Conservation (phyloP, 2,329 filamentous ascomycete genomes). For the Acrocalymma vagum region DNA sequence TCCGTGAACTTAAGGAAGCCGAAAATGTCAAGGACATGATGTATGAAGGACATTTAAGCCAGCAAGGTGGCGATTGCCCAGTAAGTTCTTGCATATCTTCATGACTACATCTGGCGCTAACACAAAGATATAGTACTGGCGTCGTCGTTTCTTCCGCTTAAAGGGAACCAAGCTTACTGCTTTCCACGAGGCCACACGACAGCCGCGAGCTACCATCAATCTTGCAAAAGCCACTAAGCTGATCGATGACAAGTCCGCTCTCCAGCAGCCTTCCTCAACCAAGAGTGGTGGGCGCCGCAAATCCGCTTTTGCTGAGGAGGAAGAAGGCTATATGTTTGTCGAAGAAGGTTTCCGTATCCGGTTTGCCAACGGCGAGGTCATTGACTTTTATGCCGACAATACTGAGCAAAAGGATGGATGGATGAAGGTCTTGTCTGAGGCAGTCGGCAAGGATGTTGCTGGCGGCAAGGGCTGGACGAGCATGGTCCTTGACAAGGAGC, state of each 20-base stretch:
- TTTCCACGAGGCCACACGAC: conserved; percentile 93
- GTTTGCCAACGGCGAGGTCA: conserved; percentile 97
- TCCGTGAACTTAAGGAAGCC: conserved; percentile 90
- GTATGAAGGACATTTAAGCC: conserved; percentile 90
- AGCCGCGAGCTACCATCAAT: conserved; percentile 97
- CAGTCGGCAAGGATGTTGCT: conserved; percentile 65
- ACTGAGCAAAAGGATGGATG: conserved; percentile 88
- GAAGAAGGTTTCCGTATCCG: conserved; percentile 99
- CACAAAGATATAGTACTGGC: conserved; percentile 82
- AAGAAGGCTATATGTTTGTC: conserved; percentile 99
- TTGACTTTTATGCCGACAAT: conserved; percentile 97
- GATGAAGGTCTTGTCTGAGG: conserved; percentile 87
- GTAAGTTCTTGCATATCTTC: conserved; percentile 66
- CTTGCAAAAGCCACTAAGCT: conserved; percentile 90
- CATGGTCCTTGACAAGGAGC: conserved; percentile 62
- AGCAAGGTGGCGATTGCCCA: conserved; percentile 96
- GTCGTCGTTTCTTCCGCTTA: conserved; percentile 95
- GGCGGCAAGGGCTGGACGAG: conserved; percentile 68
- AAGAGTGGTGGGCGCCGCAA: conserved; percentile 83
- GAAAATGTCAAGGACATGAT: conserved; percentile 80
- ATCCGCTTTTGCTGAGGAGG: conserved; percentile 96
- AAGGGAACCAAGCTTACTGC: conserved; percentile 90
- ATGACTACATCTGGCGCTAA: conserved; percentile 14
- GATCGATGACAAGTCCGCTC: conserved; percentile 86
- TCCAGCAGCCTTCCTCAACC: conserved; percentile 81